Percentiles rank a stretch among this genome's conserved stretches.
phyloP scores from a whole-genome alignment of 1,284 basidiomycete species.

The Wallemia hederae region DNA sequence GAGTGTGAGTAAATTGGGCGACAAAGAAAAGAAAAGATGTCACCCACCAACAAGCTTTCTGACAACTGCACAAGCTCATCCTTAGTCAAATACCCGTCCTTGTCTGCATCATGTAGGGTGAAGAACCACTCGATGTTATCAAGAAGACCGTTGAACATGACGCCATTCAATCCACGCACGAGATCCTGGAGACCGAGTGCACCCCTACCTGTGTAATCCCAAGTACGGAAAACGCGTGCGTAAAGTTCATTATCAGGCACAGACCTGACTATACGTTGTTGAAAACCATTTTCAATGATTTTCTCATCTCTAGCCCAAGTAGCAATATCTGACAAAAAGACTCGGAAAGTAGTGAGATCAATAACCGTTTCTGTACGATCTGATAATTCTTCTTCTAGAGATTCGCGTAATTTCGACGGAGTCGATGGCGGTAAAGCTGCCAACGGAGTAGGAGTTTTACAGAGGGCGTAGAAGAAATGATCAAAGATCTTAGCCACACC shows the following conservation, averaged over 20 bases:
- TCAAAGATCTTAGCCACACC: constrained; percentile 74
- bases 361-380: constrained; percentile 73
- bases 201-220: constrained; percentile 52
- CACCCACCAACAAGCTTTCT: constrained; percentile 58
- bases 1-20: neutral
- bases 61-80: constrained; percentile 77
- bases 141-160: constrained; percentile 92
- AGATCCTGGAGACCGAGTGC: constrained; percentile 78
- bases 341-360: constrained; percentile 54
- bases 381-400: constrained; percentile 21
- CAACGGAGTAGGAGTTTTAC: constrained; percentile 25
- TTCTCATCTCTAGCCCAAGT: constrained; percentile 93
- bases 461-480: constrained; percentile 62
- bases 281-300: constrained; percentile 68
- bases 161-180: constrained; percentile 57
- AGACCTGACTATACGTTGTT: constrained; percentile 42
- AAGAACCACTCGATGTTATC: constrained; percentile 98
- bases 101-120: constrained; percentile 38
- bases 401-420: constrained; percentile 9
- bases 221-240: constrained; percentile 58
- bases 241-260: constrained; percentile 54
- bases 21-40: neutral
- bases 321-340: constrained; percentile 71
- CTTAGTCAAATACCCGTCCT: constrained; percentile 75
- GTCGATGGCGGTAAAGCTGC: neutral